These are phyloP conservation scores for Penicillium sp. DNA, from an alignment of 2,329 filamentous ascomycete genomes.

Conservation along the genomic window DNA sequence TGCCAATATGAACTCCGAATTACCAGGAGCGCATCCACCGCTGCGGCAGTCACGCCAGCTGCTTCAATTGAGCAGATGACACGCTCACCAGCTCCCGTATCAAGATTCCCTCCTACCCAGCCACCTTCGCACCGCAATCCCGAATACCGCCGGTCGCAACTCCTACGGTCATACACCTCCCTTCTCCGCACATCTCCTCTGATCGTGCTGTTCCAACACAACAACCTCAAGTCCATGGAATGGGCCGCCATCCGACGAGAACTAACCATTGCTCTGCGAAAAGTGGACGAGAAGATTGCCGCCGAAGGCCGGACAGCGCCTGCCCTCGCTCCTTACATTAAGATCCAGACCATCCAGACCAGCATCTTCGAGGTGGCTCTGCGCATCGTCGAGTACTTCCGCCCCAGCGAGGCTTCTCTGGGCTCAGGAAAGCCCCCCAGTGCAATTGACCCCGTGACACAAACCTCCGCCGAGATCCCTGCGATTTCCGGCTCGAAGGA, in stretches of 20 bases:
- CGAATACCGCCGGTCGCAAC: constrained; percentile 81
- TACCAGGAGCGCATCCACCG: constrained; percentile 34
- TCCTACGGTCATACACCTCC: constrained; percentile 78
- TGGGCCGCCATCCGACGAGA: constrained; percentile 66
- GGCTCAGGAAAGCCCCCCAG: constrained; percentile 18
- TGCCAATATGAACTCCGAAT: constrained; percentile 33
- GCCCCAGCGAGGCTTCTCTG: constrained; percentile 39
- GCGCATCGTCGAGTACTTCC: constrained; percentile 75
- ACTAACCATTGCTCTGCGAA: constrained; percentile 51
- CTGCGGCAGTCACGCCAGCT: constrained; percentile 46
- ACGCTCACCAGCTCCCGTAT: constrained; percentile 38
- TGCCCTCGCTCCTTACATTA: constrained; percentile 52
- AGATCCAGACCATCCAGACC: constrained; percentile 76
- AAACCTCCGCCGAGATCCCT: constrained; percentile 27
- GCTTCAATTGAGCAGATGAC: constrained; percentile 45
- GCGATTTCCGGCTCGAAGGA: constrained; percentile 26
- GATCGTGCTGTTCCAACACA: constrained; percentile 77
- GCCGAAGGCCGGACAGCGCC: constrained; percentile 41
- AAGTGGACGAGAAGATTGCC: constrained; percentile 60
- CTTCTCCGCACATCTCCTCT: constrained; percentile 75
- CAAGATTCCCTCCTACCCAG: constrained; percentile 56
- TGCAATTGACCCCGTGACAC: constrained; percentile 24
- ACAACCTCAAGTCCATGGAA: constrained; percentile 65
- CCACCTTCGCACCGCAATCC: constrained; percentile 79
- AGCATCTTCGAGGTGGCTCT: constrained; percentile 81